These are phyloP conservation scores for Pythium aquatile DNA, from an alignment of 352 stramenopile genomes.

Conservation along the genomic window DNA sequence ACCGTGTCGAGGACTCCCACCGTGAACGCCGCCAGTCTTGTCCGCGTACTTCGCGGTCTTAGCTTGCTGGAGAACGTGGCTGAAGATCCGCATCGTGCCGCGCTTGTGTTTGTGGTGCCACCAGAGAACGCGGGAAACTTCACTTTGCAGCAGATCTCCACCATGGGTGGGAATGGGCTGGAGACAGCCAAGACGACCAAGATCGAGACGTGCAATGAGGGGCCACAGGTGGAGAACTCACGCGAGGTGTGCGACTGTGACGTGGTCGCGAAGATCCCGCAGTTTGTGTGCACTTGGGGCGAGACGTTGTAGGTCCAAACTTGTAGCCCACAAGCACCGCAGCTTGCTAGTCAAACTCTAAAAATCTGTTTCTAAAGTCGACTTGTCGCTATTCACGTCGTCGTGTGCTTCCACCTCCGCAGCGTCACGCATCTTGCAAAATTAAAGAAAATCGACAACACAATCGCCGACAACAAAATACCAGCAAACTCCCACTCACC, in stretches of 20 bases:
- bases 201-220: too few relatives aligned
- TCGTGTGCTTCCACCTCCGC: constrained; percentile 2
- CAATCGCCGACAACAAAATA: too few relatives aligned
- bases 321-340: too few relatives aligned
- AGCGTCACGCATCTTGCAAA: constrained; percentile 4
- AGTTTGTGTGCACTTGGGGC: not conserved
- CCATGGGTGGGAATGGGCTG: too few relatives aligned
- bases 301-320: too few relatives aligned
- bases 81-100: not conserved
- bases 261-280: not conserved
- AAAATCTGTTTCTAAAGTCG: too few relatives aligned
- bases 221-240: not conserved
- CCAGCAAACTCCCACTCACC: constrained; percentile 6
- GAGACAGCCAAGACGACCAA: too few relatives aligned
- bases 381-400: not conserved
- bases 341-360: too few relatives aligned
- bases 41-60: not conserved
- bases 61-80: not conserved
- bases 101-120: not conserved
- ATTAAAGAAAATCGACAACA: not conserved
- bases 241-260: too few relatives aligned
- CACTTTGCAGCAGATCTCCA: not conserved
- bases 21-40: not conserved
- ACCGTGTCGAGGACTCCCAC: not conserved
- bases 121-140: not conserved